Evolutionary conservation across 352 stramenopile species (phyloP), one percentile per base, ranked within the genome.

Genomic region (Pythium plurisporium): DNA sequence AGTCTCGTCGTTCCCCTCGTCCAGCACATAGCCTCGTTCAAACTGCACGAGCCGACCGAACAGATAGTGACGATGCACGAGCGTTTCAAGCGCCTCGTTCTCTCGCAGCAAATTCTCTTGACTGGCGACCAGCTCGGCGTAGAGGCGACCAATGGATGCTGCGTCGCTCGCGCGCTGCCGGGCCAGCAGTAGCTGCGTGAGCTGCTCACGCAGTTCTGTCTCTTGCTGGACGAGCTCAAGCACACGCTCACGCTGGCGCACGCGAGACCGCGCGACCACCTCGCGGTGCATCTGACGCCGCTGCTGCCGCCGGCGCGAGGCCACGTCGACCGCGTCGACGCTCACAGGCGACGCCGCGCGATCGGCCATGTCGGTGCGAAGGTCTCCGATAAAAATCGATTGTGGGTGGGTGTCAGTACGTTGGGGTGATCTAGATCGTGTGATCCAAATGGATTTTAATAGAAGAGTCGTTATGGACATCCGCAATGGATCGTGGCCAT

Each of bases 1-100:
- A 11, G 26, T 33, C 3, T 34, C 22, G 23, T 20, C 19, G 5
- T 33, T 15, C 1, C 7, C 14, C 7, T 45, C 31, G 19, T 29
- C 25, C 22, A 55, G 20, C 20, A 45, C 47, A 17, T 44, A 26
- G 12, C 31, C 20, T 11, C 47, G 47, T 14, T 55, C 47, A 31
- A 55, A 55, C 33, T 55, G 47, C 22, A 44, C 47, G 11, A 55
- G 33, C 22, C 47, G 47, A 12, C 31, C 34, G 23, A 55, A 55
- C 6, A 55, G 31, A 15, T 55, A 55, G 47, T 55, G 47, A 5
- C 33, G 30, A 34, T 55, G 47, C 0, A 55, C 47, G 33, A 34
- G 47, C 8, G 4, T 7, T 4, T 55, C 31, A 23, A 55, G 33
- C 47, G 47, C 47, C 12, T 55, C 31, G 47, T 55, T 55, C 19